These are phyloP conservation scores for Exophiala dermatitidis DNA, from an alignment of 2,329 filamentous ascomycete species.

Conservation along the genomic window DNA sequence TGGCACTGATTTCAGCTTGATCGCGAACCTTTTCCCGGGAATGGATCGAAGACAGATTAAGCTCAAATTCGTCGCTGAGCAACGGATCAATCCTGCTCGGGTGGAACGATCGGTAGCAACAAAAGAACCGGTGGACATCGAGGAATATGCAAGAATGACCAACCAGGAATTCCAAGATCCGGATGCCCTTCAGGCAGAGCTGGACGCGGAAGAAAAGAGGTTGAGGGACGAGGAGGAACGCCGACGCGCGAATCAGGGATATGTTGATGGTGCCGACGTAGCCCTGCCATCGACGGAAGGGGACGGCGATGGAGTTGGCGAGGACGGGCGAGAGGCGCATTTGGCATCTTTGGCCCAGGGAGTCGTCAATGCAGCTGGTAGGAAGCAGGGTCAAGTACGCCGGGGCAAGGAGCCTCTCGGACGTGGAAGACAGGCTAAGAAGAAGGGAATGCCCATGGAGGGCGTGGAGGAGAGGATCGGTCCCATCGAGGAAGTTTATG, in stretches of 20 bases:
- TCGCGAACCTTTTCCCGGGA: conserved; percentile 56
- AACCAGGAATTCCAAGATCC: conserved; percentile 41
- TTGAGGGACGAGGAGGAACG: conserved; percentile 37
- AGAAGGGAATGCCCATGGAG: conserved; percentile 18
- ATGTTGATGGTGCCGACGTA: conserved; percentile 27
- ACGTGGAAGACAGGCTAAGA: conserved; percentile 14
- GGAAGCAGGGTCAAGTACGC: conserved; percentile 10
- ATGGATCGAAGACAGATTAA: conserved; percentile 57
- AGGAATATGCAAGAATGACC: conserved; percentile 41
- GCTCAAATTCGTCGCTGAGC: conserved; percentile 56
- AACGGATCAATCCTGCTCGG: conserved; percentile 47
- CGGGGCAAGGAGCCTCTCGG: conserved; percentile 11
- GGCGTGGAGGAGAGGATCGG: conserved; percentile 24
- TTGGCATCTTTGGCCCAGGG: conserved; percentile 12
- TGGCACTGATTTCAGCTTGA: conserved; percentile 55
- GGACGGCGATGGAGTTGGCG: conserved; percentile 21
- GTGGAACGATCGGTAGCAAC: conserved; percentile 48
- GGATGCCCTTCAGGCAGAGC: conserved; percentile 41
- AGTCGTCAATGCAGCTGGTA: conserved; percentile 10
- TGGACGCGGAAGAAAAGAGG: conserved; percentile 39
- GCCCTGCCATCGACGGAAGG: conserved; percentile 32
- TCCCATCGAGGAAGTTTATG: conserved; percentile 18
- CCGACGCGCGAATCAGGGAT: conserved; percentile 23
- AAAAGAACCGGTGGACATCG: conserved; percentile 38
- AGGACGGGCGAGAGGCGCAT: conserved; percentile 5